phyloP scores from a whole-genome alignment of 2,329 filamentous ascomycete species.

The Colletotrichum sp. region DNA sequence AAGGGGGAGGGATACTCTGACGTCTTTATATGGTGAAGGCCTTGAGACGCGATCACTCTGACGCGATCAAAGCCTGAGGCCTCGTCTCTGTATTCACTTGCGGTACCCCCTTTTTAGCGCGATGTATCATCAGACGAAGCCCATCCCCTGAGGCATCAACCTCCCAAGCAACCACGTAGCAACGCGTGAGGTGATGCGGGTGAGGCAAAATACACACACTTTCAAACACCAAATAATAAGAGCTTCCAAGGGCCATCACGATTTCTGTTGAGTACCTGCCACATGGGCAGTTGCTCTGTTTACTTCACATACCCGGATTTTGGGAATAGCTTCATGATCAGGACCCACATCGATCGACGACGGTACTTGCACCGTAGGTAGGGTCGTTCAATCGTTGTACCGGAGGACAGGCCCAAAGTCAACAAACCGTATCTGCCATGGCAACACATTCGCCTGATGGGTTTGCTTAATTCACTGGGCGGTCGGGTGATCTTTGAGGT shows the following conservation, averaged over 20 bases:
- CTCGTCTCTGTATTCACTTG: not conserved
- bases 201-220: not conserved
- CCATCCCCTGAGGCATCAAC: not conserved
- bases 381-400: too few species aligned
- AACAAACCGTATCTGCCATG: too few species aligned
- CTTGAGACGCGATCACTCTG: not conserved
- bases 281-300: not conserved
- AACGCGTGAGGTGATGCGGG: not conserved
- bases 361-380: not conserved
- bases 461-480: not conserved
- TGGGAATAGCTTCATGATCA: not conserved
- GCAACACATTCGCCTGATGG: not conserved
- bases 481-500: not conserved
- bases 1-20: too few species aligned
- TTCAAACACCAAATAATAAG: too few species aligned
- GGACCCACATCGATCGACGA: not conserved
- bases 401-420: too few species aligned
- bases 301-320: not conserved
- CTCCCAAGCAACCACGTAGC: not conserved
- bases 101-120: not conserved
- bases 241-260: too few species aligned
- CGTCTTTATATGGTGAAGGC: not conserved
- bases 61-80: not conserved
- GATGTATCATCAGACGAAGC: not conserved
- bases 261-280: too few species aligned